These are phyloP conservation scores for Starmerella vaccinii DNA, from an alignment of 805 yeast species.

Conservation along the genomic window DNA sequence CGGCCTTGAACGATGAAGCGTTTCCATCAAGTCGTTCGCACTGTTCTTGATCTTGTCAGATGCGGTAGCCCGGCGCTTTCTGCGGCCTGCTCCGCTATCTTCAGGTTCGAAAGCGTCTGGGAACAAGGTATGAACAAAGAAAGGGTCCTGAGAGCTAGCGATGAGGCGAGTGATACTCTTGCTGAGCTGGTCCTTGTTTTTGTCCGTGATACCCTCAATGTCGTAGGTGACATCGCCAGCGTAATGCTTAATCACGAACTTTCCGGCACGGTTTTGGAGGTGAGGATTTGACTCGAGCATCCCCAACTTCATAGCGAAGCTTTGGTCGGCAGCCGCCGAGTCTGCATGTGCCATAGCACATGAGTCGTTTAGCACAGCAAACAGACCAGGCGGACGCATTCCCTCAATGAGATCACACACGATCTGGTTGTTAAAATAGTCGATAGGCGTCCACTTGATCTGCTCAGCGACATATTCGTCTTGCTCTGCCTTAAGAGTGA, in stretches of 20 bases:
- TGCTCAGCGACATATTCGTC: constrained; percentile 93
- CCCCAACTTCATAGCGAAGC: constrained; percentile 83
- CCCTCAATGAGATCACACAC: constrained; percentile 95
- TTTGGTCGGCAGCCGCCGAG: constrained; percentile 90
- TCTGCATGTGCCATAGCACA: constrained; percentile 98
- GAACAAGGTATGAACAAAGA: constrained; percentile 44
- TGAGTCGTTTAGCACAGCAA: constrained; percentile 93
- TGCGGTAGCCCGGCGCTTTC: constrained; percentile 88
- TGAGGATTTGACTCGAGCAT: constrained; percentile 74
- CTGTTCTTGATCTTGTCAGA: constrained; percentile 86
- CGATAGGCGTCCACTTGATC: constrained; percentile 95
- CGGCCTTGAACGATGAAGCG: constrained; percentile 83
- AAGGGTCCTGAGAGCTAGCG: constrained; percentile 57
- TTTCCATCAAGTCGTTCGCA: constrained; percentile 83
- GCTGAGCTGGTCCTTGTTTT: constrained; percentile 88
- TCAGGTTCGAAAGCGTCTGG: constrained; percentile 52
- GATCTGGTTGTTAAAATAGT: constrained; percentile 88
- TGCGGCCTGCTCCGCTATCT: constrained; percentile 38
- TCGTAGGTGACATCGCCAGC: constrained; percentile 98
- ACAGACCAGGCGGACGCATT: constrained; percentile 88
- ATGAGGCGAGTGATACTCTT: constrained; percentile 77
- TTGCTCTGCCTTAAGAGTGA: constrained; percentile 93
- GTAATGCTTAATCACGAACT: constrained; percentile 87
- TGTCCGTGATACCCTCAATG: constrained; percentile 82
- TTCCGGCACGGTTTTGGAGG: constrained; percentile 77